Evolutionary conservation across 495 filamentous ascomycete species (phyloP).

Genomic region (Penicillium flavigenum): DNA sequence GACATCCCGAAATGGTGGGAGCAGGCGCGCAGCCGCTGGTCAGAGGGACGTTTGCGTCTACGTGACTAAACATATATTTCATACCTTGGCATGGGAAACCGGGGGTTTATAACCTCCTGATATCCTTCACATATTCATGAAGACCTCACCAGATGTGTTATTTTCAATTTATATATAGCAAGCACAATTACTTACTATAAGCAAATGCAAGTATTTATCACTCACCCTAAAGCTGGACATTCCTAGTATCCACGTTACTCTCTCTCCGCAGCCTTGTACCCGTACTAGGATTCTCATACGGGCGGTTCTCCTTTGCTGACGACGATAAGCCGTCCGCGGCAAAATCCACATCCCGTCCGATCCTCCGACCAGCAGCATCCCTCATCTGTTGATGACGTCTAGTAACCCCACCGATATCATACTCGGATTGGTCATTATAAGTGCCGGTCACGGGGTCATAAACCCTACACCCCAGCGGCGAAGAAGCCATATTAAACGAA

Average conservation of each 20-base stretch:
- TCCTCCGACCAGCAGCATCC: conserved; percentile 11
- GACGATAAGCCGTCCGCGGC: conserved; percentile 10
- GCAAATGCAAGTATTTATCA: neutral
- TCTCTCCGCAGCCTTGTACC: conserved; percentile 17
- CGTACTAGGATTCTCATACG: conserved; percentile 26
- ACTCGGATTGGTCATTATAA: conserved; percentile 20
- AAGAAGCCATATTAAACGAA: conserved; percentile 14
- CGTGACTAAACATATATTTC: neutral
- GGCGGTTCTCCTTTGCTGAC: conserved; percentile 13
- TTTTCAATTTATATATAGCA: conserved; percentile 3
- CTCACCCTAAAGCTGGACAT: conserved; percentile 9
- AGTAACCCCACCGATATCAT: conserved; percentile 12
- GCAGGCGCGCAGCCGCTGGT: conserved; percentile 29
- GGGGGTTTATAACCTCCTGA: neutral
- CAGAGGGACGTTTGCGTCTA: conserved; percentile 36
- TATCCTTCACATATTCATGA: neutral
- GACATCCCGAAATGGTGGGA: conserved; percentile 36
- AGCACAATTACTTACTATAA: neutral
- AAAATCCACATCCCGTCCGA: conserved; percentile 15
- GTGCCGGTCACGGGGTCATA: conserved; percentile 17
- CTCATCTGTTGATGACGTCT: conserved; percentile 15
- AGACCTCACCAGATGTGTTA: neutral
- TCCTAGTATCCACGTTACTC: conserved; percentile 24
- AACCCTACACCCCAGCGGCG: conserved; percentile 14
- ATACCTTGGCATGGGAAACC: neutral